phyloP scores from a whole-genome alignment of 2,329 filamentous ascomycete species.

The Cercospora janseana region DNA sequence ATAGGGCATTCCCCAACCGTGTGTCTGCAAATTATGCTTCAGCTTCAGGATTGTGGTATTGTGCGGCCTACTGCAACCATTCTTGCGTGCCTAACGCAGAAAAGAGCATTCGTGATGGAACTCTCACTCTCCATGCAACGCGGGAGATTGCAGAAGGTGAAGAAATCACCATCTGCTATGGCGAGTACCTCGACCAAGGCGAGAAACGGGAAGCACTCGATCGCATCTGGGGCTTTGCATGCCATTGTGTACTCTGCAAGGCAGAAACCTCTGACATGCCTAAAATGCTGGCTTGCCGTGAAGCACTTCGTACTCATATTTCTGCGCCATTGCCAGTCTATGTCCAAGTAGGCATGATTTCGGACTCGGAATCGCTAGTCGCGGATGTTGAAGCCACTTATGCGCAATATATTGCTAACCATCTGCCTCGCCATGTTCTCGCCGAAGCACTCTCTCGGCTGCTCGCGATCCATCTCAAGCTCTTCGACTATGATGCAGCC shows the following conservation, averaged over 20 bases:
- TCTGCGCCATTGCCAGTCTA: conserved; percentile 5
- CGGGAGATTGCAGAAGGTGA: conserved; percentile 16
- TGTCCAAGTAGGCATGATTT: neutral
- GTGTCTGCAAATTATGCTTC: neutral
- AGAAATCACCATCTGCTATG: conserved; percentile 22
- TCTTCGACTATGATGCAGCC: conserved; percentile 8
- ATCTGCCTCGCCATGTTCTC: conserved; percentile 3
- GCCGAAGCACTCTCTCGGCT: conserved; percentile 17
- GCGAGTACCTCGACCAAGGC: conserved; percentile 2
- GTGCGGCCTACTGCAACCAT: conserved; percentile 17
- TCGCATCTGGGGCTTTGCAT: conserved; percentile 15
- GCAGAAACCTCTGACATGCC: neutral
- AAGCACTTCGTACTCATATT: conserved; percentile 1
- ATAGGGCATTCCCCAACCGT: conserved; percentile 13
- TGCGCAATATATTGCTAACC: neutral
- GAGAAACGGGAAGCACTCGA: conserved; percentile 7
- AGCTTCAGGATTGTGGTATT: conserved; percentile 16
- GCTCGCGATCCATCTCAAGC: conserved; percentile 7
- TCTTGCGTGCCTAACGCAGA: conserved; percentile 22
- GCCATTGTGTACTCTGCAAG: conserved; percentile 10
- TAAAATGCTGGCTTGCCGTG: neutral
- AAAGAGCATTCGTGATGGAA: conserved; percentile 17
- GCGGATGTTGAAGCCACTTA: conserved; percentile 6
- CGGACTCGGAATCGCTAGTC: conserved; percentile 5
- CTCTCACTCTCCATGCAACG: conserved; percentile 14